phyloP scores from a whole-genome alignment of 371 early-diverging fungal genomes.

The Syncephalis fuscata region DNA sequence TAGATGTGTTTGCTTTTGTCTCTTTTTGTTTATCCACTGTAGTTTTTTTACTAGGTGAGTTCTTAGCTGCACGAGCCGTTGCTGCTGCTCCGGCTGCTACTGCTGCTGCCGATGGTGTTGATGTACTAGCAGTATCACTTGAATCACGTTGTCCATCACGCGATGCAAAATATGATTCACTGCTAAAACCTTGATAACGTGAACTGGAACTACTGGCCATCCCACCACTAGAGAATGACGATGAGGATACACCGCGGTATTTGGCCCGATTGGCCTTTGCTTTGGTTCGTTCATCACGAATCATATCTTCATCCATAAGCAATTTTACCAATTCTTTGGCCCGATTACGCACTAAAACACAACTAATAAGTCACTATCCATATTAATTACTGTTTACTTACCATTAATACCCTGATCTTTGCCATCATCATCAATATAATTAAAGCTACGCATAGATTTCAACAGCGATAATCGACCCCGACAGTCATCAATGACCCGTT shows the following conservation, averaged over 20 bases:
- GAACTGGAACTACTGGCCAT: slow-evolving; percentile 16
- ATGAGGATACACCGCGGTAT: slow-evolving; percentile 59
- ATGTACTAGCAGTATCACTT: background rate
- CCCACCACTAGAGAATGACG: slow-evolving; percentile 15
- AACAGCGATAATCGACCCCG: slow-evolving; percentile 68
- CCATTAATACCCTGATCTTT: slow-evolving; percentile 95
- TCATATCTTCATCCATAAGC: slow-evolving; percentile 48
- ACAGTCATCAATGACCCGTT: slow-evolving; percentile 77
- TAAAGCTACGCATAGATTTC: slow-evolving; percentile 65
- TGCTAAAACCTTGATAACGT: slow-evolving; percentile 13
- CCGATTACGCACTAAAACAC: slow-evolving; percentile 57
- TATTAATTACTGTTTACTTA: slow-evolving; percentile 15
- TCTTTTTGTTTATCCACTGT: background rate
- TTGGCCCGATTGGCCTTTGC: slow-evolving; percentile 78
- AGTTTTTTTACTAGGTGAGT: background rate
- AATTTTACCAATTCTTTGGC: slow-evolving; percentile 80
- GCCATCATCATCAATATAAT: slow-evolving; percentile 76
- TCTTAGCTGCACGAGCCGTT: background rate
- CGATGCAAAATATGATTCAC: slow-evolving; percentile 11
- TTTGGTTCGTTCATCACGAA: slow-evolving; percentile 71
- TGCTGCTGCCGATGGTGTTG: no score
- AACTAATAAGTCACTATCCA: background rate
- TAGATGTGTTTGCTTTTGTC: background rate
- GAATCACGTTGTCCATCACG: slow-evolving; percentile 4
- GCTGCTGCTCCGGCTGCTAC: background rate